These are phyloP conservation scores for Ormosia emarginata DNA, from an alignment of 306 rosid species.

Conservation along the genomic window DNA sequence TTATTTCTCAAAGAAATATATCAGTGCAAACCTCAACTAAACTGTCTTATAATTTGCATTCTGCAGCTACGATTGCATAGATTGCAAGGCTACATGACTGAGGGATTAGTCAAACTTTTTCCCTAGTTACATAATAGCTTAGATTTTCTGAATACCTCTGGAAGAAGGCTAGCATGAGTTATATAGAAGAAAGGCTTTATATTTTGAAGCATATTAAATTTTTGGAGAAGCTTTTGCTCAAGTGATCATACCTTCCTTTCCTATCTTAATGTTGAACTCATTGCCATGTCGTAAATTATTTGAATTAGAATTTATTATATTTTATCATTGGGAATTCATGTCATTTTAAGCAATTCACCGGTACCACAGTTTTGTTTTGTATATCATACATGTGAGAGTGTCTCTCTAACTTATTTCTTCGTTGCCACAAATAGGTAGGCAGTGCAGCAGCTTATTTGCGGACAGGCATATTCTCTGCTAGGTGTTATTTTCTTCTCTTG, in stretches of 20 bases:
- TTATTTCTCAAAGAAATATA: not conserved
- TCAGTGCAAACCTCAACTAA: not conserved
- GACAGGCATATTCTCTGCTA: slow-evolving; percentile 60
- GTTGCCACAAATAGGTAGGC: slow-evolving; percentile 52
- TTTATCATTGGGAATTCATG: not conserved
- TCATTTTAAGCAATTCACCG: not conserved
- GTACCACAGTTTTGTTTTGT: not conserved
- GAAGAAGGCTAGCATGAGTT: not conserved
- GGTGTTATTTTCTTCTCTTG: slow-evolving; percentile 54
- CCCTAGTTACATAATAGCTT: not conserved
- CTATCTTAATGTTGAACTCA: not conserved
- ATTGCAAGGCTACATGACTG: no score
- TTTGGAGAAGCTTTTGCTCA: not conserved
- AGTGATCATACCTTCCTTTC: not conserved
- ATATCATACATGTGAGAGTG: not conserved
- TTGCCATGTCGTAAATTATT: not conserved
- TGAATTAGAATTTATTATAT: not conserved
- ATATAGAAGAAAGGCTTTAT: not conserved
- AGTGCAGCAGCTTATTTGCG: slow-evolving; percentile 80
- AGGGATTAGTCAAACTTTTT: not conserved
- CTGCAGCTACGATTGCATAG: no score
- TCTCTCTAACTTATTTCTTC: not conserved
- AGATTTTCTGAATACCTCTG: not conserved
- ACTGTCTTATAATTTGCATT: no score
- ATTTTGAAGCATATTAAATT: not conserved